These are phyloP conservation scores for Nannochloropsis oceanica DNA, from an alignment of 108 stramenopile species.

Conservation along the genomic window DNA sequence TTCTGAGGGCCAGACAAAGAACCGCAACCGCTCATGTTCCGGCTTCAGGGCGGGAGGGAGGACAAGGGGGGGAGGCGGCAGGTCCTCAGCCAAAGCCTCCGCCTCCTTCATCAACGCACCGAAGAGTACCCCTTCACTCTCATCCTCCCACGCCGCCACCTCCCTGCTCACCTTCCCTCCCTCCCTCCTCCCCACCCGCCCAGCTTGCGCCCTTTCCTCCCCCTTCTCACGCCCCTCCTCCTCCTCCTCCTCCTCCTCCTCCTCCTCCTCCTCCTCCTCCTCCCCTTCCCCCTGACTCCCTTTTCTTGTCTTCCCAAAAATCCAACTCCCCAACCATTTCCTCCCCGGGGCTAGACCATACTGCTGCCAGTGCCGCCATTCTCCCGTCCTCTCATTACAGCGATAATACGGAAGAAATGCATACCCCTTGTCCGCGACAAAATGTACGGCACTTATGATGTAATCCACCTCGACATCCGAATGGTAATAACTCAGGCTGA, in stretches of 20 bases:
- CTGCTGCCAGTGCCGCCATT: conserved; percentile 21
- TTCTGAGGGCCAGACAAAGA: neutral
- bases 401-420: conserved; percentile 76
- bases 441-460: conserved; percentile 65
- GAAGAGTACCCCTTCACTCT: neutral
- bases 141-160: neutral
- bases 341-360: conserved; percentile 13
- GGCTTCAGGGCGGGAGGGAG: neutral
- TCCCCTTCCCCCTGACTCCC: neutral
- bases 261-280: neutral
- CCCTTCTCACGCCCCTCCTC: neutral
- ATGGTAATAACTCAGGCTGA: conserved; percentile 63
- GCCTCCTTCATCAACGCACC: neutral
- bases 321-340: neutral
- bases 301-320: neutral
- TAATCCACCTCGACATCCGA: conserved; percentile 59
- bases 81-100: neutral
- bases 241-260: neutral
- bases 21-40: neutral
- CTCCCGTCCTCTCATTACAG: conserved; percentile 32
- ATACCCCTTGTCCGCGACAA: conserved; percentile 72
- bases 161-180: neutral
- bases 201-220: neutral
- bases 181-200: neutral
- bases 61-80: neutral